Conservation (phyloP, 192 early-diverging fungal species). For the Chytriomyces sp. region DNA sequence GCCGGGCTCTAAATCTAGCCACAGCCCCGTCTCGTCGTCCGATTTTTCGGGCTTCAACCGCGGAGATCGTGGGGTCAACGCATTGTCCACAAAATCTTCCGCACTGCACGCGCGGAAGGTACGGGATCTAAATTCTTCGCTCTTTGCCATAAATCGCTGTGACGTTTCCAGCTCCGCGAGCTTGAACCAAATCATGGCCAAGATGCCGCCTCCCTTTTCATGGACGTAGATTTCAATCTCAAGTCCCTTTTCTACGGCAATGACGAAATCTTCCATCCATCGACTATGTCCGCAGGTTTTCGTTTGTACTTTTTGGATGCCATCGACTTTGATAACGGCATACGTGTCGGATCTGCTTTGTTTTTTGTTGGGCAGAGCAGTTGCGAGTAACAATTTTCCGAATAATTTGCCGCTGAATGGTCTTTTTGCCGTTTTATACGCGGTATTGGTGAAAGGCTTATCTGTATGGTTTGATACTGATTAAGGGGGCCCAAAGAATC, state of each 20-base stretch:
- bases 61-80: background rate
- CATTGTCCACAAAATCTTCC: background rate
- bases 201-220: slow-evolving; percentile 69
- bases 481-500: background rate
- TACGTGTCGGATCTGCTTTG: slow-evolving; percentile 64
- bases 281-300: slow-evolving; percentile 62
- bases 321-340: slow-evolving; percentile 83
- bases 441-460: background rate
- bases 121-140: background rate
- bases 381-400: slow-evolving; percentile 19
- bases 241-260: slow-evolving; percentile 83
- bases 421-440: slow-evolving; percentile 10
- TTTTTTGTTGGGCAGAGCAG: background rate
- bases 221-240: slow-evolving; percentile 92
- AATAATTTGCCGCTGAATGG: slow-evolving; percentile 48
- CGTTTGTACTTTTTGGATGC: slow-evolving; percentile 73
- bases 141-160: no score
- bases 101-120: background rate
- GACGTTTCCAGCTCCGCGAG: background rate
- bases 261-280: slow-evolving; percentile 86
- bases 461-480: background rate
- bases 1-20: slow-evolving; percentile 91
- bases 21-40: slow-evolving; percentile 69
- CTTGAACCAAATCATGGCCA: no score
- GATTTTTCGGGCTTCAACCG: no score